These are phyloP conservation scores for Malassezia caprae DNA, from an alignment of 1,284 basidiomycete species.

Conservation along the genomic window DNA sequence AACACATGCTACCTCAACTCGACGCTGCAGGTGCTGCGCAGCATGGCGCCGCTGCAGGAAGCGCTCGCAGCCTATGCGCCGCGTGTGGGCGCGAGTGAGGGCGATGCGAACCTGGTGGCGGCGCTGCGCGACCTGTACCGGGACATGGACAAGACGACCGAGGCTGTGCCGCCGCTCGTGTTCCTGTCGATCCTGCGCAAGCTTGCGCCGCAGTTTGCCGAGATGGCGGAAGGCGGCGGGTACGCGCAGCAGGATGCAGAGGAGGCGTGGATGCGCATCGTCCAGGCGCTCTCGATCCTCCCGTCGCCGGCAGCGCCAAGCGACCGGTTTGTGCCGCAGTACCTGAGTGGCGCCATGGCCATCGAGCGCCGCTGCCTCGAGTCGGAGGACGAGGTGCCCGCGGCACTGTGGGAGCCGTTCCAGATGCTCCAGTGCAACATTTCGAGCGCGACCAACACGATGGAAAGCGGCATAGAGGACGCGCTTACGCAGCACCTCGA, in stretches of 20 bases:
- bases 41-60: constrained; percentile 72
- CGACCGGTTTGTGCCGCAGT: constrained; percentile 65
- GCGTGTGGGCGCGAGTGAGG: constrained; percentile 27
- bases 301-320: constrained; percentile 3
- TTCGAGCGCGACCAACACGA: constrained; percentile 70
- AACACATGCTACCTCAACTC: constrained; percentile 96
- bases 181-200: constrained; percentile 64
- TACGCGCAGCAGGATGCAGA: constrained; percentile 95
- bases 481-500: constrained; percentile 74
- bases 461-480: constrained; percentile 74
- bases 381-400: constrained; percentile 65
- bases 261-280: constrained; percentile 78
- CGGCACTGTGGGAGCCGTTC: constrained; percentile 61
- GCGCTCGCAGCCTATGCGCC: constrained; percentile 31
- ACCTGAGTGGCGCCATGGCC: constrained; percentile 68
- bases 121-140: constrained; percentile 66
- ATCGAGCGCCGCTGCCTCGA: constrained; percentile 60
- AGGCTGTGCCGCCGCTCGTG: constrained; percentile 63
- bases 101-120: constrained; percentile 50
- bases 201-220: constrained; percentile 83
- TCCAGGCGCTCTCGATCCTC: constrained; percentile 57
- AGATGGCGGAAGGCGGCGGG: constrained; percentile 52
- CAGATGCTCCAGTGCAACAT: constrained; percentile 93
- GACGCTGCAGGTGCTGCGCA: constrained; percentile 78
- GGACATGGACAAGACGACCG: constrained; percentile 65